These are phyloP conservation scores for Groenewaldozyma sp. DNA, from an alignment of 1,139 yeast species.

Conservation along the genomic window DNA sequence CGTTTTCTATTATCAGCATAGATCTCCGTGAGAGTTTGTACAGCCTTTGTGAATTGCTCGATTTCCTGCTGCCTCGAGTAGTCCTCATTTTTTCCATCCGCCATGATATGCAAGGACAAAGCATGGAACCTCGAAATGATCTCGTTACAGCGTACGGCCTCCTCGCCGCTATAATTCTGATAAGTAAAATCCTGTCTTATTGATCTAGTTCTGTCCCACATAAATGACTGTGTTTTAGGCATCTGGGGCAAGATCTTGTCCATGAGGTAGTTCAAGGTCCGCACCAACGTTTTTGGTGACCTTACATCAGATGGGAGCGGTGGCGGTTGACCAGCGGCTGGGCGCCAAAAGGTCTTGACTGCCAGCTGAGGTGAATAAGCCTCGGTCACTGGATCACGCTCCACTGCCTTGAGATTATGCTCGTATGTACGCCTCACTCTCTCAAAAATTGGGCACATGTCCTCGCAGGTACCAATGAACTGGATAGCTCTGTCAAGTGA, in stretches of 20 bases:
- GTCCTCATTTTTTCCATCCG: conserved; percentile 51
- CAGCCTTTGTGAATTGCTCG: conserved; percentile 86
- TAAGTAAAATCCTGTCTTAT: conserved; percentile 95
- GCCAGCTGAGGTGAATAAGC: conserved; percentile 57
- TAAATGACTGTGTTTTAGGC: conserved; percentile 80
- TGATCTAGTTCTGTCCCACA: conserved; percentile 99
- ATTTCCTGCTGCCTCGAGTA: conserved; percentile 92
- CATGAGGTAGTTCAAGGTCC: conserved; percentile 62
- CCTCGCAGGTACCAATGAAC: conserved; percentile 81
- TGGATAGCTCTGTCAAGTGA: conserved; percentile 76
- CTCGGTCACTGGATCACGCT: conserved; percentile 53
- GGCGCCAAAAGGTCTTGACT: conserved; percentile 88
- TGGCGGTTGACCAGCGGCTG: conserved; percentile 98
- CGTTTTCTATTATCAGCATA: conserved; percentile 69
- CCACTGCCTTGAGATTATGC: conserved; percentile 74
- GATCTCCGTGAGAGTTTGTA: conserved; percentile 82
- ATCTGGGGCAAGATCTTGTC: conserved; percentile 52
- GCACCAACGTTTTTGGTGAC: conserved; percentile 67
- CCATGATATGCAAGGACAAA: conserved; percentile 76
- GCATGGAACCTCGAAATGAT: conserved; percentile 84
- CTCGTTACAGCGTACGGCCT: conserved; percentile 89
- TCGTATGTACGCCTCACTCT: conserved; percentile 82
- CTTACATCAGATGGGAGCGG: conserved; percentile 96
- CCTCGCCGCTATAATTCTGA: conserved; percentile 89
- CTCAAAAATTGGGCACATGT: conserved; percentile 94